Conservation (phyloP, 2,329 filamentous ascomycete species). For the Exophiala viscosa region DNA sequence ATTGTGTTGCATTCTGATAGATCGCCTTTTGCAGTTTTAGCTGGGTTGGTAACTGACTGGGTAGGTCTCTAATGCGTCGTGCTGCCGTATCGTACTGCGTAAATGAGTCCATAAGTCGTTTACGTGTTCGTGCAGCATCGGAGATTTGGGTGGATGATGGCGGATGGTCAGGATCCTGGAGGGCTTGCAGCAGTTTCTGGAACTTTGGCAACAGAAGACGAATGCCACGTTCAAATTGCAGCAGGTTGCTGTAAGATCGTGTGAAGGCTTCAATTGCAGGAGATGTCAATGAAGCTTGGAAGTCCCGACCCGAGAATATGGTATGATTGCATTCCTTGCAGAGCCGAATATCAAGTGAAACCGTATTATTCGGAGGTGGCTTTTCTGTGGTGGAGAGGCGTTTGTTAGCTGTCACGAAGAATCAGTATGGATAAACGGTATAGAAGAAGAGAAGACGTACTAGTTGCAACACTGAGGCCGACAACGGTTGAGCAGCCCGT, state of each 20-base stretch:
- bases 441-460: slow-evolving; percentile 42
- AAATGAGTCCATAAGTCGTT: slow-evolving; percentile 82
- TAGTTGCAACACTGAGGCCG: slow-evolving; percentile 68
- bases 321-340: slow-evolving; percentile 81
- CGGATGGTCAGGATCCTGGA: slow-evolving; percentile 69
- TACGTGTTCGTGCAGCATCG: slow-evolving; percentile 85
- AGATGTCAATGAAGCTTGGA: slow-evolving; percentile 63
- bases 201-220: slow-evolving; percentile 76
- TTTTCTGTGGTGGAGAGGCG: slow-evolving; percentile 26
- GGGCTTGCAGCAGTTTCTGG: slow-evolving; percentile 67
- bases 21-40: slow-evolving; percentile 73
- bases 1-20: slow-evolving; percentile 75
- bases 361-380: slow-evolving; percentile 36
- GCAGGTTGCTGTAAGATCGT: slow-evolving; percentile 74
- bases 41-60: slow-evolving; percentile 68
- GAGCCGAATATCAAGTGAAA: slow-evolving; percentile 81
- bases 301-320: slow-evolving; percentile 71
- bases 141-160: slow-evolving; percentile 68
- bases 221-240: slow-evolving; percentile 86
- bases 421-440: slow-evolving; percentile 23
- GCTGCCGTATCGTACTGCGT: slow-evolving; percentile 81
- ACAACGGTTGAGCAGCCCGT: slow-evolving; percentile 84
- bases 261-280: slow-evolving; percentile 56
- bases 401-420: slow-evolving; percentile 19
- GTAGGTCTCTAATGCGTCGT: slow-evolving; percentile 73